Conservation (phyloP, 2,329 filamentous ascomycete genomes). For the Lithohypha guttulata region DNA sequence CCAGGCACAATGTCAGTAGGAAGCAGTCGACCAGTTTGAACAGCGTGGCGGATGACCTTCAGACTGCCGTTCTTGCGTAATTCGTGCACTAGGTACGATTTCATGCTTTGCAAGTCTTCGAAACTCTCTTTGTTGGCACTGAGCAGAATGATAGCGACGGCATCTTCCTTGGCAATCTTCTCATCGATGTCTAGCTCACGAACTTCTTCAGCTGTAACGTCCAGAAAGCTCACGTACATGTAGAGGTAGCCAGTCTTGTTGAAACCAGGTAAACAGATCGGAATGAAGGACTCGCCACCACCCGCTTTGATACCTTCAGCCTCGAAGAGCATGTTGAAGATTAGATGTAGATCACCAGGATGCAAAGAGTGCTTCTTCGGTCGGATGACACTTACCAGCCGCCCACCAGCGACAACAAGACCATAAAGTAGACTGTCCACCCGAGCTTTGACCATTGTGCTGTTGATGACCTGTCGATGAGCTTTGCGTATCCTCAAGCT, state of each 20-base stretch:
- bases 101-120: constrained; percentile 70
- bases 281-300: constrained; percentile 96
- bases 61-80: constrained; percentile 67
- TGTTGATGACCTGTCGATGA: constrained; percentile 77
- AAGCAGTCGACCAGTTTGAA: constrained; percentile 58
- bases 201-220: constrained; percentile 43
- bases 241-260: constrained; percentile 95
- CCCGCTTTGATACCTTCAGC: constrained; percentile 83
- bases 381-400: constrained; percentile 85
- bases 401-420: constrained; percentile 81
- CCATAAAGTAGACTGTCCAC: constrained; percentile 78
- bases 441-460: constrained; percentile 67
- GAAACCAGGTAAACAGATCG: constrained; percentile 88
- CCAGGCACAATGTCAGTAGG: constrained; percentile 69
- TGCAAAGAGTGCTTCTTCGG: constrained; percentile 93
- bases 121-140: constrained; percentile 90
- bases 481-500: constrained; percentile 86
- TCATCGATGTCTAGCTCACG: constrained; percentile 32
- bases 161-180: constrained; percentile 46
- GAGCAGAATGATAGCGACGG: constrained; percentile 83
- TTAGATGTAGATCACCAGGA: constrained; percentile 85
- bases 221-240: constrained; percentile 97
- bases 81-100: constrained; percentile 53
- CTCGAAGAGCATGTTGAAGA: constrained; percentile 99
- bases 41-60: constrained; percentile 60